These are phyloP conservation scores for Copromyces sp. DNA, from an alignment of 495 filamentous ascomycete genomes.

Conservation along the genomic window DNA sequence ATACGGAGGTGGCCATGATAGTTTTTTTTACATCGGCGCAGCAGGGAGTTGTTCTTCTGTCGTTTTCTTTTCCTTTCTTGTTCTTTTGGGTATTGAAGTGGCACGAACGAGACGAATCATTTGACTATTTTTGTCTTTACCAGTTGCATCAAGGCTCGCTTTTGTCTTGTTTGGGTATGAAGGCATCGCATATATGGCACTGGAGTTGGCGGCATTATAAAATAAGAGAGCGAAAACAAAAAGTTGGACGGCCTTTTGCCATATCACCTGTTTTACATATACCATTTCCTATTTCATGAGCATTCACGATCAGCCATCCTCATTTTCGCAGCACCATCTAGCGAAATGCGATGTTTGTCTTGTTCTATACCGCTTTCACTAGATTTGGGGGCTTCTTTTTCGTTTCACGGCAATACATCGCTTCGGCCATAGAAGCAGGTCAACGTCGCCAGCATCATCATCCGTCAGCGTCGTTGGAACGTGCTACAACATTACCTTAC, in stretches of 20 bases:
- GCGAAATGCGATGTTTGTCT: background rate
- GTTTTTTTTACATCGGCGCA: background rate
- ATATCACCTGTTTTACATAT: background rate
- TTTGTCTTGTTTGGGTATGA: background rate
- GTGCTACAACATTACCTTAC: background rate
- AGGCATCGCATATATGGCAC: background rate
- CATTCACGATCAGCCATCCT: background rate
- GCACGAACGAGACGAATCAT: background rate
- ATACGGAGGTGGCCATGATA: background rate
- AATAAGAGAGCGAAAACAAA: slow-evolving; percentile 1
- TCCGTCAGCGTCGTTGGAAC: background rate
- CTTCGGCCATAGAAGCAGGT: background rate
- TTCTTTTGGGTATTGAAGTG: background rate
- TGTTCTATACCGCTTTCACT: background rate
- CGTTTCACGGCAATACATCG: background rate
- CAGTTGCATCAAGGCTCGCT: background rate
- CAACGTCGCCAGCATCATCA: background rate
- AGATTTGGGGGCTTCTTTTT: background rate
- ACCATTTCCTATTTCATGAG: background rate
- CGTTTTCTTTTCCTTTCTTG: background rate
- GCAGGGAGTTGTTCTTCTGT: background rate
- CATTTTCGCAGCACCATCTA: background rate
- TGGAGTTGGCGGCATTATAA: background rate
- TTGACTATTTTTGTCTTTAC: background rate
- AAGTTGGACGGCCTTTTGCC: background rate